Evolutionary conservation across 2,329 filamentous ascomycete genomes (phyloP), one percentile per base, ranked within the genome.

Genomic region (Penicillium sp.): DNA sequence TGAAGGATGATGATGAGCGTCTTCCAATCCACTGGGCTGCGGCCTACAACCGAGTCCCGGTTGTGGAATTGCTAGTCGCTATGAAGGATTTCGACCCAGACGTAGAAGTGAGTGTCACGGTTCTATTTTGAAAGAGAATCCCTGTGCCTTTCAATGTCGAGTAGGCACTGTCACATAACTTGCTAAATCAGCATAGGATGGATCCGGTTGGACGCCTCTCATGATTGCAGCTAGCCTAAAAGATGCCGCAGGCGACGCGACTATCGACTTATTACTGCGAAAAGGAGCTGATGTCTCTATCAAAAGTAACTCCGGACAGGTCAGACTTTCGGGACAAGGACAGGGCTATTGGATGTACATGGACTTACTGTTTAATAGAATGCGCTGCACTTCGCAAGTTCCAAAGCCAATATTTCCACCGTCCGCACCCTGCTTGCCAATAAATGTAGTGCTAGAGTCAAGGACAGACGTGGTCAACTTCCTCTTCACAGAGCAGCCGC

Each of bases 11-110:
- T 46, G 94, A 99, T 72, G 90, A 91, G 16, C 89, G 94, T 42
- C 83, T 96, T 37, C 87, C 94, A 3, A 86, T 97, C 54, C 94
- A 99, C 79, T 99, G 94, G 94, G 93, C 94, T 0, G 85, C 86
- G 2, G 94, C 92, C 23, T 88, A 89, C 72, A 95, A 94, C 70
- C 87, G 86, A 62, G 75, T 87, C 7, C 82, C 86, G 25, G 91
- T 97, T 56, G 86, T 90, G 18, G 80, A 88, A 47, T 71, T 93
- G 21, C 79, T 97, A 4, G 81, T 88, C 2, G 81, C 89, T 53
- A 79, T 80, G 58, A 86, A 86, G 65, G 80, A 80, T 56, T 96
- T 97, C 68, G 91, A 97, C 69, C 83, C 90, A 0, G 92, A 97
- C 72, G 86, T 87, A 18, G 84, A 91, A 75, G 88, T 90, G 52